A percentile compares a stretch with the other conserved stretches of the same genome.
These are phyloP conservation scores for Neonectria punicea DNA, from an alignment of 2,329 filamentous ascomycete genomes.

Conservation along the genomic window DNA sequence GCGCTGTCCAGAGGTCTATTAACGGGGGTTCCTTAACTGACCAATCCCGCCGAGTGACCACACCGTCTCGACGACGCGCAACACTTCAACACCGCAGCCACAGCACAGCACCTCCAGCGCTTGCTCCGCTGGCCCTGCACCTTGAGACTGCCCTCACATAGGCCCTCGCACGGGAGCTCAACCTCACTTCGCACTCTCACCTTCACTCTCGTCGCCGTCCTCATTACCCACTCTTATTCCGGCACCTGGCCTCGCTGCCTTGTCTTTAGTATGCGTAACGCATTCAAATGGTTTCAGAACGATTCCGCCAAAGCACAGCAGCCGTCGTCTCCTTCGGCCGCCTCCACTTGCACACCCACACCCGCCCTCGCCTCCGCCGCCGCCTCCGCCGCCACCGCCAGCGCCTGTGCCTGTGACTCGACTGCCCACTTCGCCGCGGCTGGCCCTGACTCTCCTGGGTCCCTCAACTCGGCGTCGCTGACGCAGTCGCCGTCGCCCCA, in stretches of 20 bases:
- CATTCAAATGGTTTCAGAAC: slow-evolving; percentile 45
- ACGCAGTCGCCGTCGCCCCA: slow-evolving; percentile 52
- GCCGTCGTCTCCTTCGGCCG: slow-evolving; percentile 32
- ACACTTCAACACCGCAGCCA: neutral
- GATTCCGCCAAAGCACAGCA: slow-evolving; percentile 37
- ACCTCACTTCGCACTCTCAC: slow-evolving; percentile 1
- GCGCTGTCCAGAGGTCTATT: slow-evolving; percentile 24
- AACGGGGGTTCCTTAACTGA: slow-evolving; percentile 17
- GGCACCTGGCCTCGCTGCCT: slow-evolving; percentile 18
- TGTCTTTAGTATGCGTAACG: slow-evolving; percentile 32
- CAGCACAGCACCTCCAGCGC: slow-evolving; percentile 4
- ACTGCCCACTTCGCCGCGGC: slow-evolving; percentile 40
- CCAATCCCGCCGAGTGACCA: slow-evolving; percentile 24
- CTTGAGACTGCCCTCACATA: slow-evolving; percentile 6
- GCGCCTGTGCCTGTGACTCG: slow-evolving; percentile 38
- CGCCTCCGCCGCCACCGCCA: slow-evolving; percentile 39
- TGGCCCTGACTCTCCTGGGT: slow-evolving; percentile 48
- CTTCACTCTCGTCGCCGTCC: slow-evolving; percentile 11
- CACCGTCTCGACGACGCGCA: slow-evolving; percentile 21
- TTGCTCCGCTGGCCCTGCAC: slow-evolving; percentile 4
- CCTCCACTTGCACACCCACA: slow-evolving; percentile 34
- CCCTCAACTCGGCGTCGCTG: slow-evolving; percentile 48
- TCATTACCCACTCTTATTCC: slow-evolving; percentile 15
- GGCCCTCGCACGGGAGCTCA: neutral
- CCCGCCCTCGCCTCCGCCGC: slow-evolving; percentile 36